These are phyloP conservation scores for Eutrema salsugineum DNA, from an alignment of 441 rosid genomes.

Conservation along the genomic window DNA sequence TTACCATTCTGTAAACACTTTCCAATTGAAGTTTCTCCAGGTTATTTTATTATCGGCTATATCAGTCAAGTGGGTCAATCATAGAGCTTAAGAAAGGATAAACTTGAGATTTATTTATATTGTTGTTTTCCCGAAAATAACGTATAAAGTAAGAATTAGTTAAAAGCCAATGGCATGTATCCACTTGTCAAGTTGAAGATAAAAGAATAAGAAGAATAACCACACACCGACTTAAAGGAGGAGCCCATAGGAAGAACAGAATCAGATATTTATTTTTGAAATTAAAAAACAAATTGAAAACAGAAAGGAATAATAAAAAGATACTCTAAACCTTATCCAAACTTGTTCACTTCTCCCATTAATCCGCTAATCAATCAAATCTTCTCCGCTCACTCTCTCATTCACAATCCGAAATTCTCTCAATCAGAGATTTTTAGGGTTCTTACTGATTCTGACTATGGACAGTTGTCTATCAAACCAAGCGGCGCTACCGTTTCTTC, in stretches of 20 bases:
- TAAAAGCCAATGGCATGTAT: background rate
- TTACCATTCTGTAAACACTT: background rate
- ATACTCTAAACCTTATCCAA: slow-evolving; percentile 32
- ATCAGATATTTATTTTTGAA: background rate
- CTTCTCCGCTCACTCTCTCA: background rate
- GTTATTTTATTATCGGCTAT: background rate
- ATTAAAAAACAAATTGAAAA: background rate
- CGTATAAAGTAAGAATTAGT: background rate
- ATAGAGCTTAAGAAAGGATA: background rate
- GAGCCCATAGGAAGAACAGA: slow-evolving; percentile 19
- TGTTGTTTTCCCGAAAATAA: background rate
- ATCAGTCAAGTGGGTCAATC: background rate
- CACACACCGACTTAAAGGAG: slow-evolving; percentile 9
- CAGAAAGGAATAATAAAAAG: slow-evolving; percentile 8
- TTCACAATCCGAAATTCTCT: background rate
- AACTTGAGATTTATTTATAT: background rate
- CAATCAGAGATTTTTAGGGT: background rate
- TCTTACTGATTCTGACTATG: slow-evolving; percentile 35
- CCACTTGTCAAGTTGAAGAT: slow-evolving; percentile 16
- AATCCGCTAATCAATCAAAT: slow-evolving; percentile 17
- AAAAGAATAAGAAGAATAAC: background rate
- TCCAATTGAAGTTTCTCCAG: background rate
- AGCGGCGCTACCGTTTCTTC: slow-evolving; percentile 31
- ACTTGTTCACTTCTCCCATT: slow-evolving; percentile 14
- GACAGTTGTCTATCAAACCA: slow-evolving; percentile 43